Conservation (phyloP, 371 early-diverging fungal genomes). For the Fennellomyces sp. region DNA sequence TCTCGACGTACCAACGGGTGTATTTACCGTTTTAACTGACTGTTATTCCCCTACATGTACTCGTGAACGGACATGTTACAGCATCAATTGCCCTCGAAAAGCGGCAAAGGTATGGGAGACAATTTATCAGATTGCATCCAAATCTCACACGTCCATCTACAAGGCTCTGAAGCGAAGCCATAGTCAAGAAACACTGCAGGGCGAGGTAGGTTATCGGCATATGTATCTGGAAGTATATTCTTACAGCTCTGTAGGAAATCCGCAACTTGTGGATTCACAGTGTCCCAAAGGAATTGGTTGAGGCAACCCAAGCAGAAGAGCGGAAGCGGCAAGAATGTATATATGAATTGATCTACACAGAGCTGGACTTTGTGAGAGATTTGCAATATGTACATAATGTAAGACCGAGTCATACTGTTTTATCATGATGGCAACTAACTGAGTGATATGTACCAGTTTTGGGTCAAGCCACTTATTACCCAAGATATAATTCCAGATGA, state of each 20-base stretch:
- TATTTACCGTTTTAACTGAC: slow-evolving; percentile 65
- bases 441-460: slow-evolving; percentile 42
- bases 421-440: background rate
- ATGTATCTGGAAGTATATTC: background rate
- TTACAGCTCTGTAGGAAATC: slow-evolving; percentile 12
- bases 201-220: slow-evolving; percentile 7
- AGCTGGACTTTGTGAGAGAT: slow-evolving; percentile 86
- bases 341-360: slow-evolving; percentile 87
- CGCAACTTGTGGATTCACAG: slow-evolving; percentile 24
- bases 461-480: slow-evolving; percentile 75
- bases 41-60: slow-evolving; percentile 75
- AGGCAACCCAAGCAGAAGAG: slow-evolving; percentile 51
- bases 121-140: too few relatives aligned
- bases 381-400: slow-evolving; percentile 37
- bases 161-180: slow-evolving; percentile 4
- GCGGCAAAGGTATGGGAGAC: slow-evolving; percentile 12
- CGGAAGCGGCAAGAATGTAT: slow-evolving; percentile 88
- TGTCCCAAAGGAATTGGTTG: slow-evolving; percentile 23
- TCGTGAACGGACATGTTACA: slow-evolving; percentile 55
- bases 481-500: slow-evolving; percentile 69
- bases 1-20: slow-evolving; percentile 43
- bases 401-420: slow-evolving; percentile 1
- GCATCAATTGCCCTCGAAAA: slow-evolving; percentile 57
- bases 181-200: slow-evolving; percentile 19
- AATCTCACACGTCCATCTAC: background rate